A percentile compares a stretch with the other conserved stretches of the same genome.
Evolutionary conservation across 1,139 yeast genomes (phyloP).

Genomic region (Candida glucosophila): DNA sequence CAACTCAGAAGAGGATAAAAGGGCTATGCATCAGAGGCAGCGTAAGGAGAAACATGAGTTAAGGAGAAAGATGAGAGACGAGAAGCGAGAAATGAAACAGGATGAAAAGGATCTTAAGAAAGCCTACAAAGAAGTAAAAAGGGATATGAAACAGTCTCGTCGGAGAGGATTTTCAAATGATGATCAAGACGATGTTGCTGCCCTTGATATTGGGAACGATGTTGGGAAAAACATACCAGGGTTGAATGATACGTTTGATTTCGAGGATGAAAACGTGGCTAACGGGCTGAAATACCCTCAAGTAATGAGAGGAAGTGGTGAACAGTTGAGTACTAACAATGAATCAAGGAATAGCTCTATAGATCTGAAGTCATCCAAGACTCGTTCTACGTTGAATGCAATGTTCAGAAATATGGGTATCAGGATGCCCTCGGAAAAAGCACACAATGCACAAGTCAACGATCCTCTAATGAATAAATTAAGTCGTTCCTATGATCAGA

Average conservation of each 20-base stretch:
- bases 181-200: not conserved
- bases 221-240: slow-evolving; percentile 1
- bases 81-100: slow-evolving; percentile 2
- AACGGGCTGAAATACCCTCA: not conserved
- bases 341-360: not conserved
- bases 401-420: not conserved
- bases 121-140: slow-evolving; percentile 1
- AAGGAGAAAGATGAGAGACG: slow-evolving; percentile 6
- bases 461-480: slow-evolving; percentile 1
- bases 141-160: slow-evolving; percentile 1
- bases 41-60: slow-evolving; percentile 6
- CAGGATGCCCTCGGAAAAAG: slow-evolving; percentile 5
- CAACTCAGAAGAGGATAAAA: slow-evolving; percentile 26
- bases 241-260: not conserved
- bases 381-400: not conserved
- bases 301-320: not conserved
- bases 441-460: slow-evolving; percentile 4
- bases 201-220: not conserved
- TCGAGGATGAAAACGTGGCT: not conserved
- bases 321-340: not conserved
- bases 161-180: not conserved
- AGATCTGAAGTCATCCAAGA: not conserved
- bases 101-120: not conserved
- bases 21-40: slow-evolving; percentile 6
- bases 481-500: slow-evolving; percentile 22